These are phyloP conservation scores for Nicotiana otophora DNA, from an alignment of 257 asterid species.

Conservation along the genomic window DNA sequence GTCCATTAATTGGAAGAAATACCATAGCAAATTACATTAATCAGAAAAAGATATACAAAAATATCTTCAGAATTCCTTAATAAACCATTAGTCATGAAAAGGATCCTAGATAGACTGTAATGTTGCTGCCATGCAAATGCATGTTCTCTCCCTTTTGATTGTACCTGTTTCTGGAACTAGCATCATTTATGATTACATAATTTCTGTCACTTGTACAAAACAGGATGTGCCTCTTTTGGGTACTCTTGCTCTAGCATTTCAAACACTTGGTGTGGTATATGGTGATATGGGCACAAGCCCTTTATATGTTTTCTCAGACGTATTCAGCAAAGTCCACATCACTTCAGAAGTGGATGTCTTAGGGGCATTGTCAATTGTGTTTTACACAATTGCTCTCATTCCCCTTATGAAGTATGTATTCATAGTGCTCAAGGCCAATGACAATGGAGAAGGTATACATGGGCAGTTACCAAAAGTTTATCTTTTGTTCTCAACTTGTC, in stretches of 20 bases:
- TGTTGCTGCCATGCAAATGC: neutral
- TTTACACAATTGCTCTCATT: slow-evolving; percentile 89
- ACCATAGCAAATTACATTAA: neutral
- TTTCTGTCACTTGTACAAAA: slow-evolving; percentile 10
- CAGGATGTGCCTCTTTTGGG: slow-evolving; percentile 68
- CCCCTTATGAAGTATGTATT: slow-evolving; percentile 80
- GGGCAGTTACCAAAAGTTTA: neutral
- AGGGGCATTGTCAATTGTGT: slow-evolving; percentile 83
- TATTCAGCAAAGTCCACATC: slow-evolving; percentile 80
- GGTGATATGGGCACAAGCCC: slow-evolving; percentile 99
- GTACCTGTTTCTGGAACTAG: neutral
- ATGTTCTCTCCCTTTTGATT: neutral
- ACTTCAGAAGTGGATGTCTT: slow-evolving; percentile 77
- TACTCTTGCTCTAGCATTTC: slow-evolving; percentile 76
- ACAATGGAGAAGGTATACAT: slow-evolving; percentile 80
- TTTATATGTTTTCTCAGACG: slow-evolving; percentile 76
- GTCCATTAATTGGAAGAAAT: neutral
- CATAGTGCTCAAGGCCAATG: slow-evolving; percentile 87
- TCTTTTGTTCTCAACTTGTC: neutral
- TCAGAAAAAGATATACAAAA: neutral
- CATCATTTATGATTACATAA: neutral
- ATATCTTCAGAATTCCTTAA: neutral
- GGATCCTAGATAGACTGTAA: neutral
- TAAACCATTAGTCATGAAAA: neutral
- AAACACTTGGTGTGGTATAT: slow-evolving; percentile 95